Conservation (phyloP, 2,329 filamentous ascomycete genomes). For the Fusarium coffeatum region DNA sequence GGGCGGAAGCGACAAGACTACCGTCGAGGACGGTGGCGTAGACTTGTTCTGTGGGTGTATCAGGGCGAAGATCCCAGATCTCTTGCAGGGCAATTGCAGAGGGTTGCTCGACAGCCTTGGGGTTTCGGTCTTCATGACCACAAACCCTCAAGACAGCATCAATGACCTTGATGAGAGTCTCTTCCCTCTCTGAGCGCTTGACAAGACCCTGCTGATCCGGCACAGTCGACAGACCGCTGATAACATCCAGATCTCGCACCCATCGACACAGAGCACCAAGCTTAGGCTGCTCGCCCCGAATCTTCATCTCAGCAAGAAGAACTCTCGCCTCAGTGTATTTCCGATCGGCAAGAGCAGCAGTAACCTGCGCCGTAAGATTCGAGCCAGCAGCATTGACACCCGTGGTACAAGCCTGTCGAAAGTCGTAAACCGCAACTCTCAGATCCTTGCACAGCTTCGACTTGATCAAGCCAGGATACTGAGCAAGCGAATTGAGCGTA, state of each 20-base stretch:
- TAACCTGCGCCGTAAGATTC: slow-evolving; percentile 75
- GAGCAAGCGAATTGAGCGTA: slow-evolving; percentile 67
- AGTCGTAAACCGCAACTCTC: slow-evolving; percentile 74
- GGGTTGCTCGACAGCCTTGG: slow-evolving; percentile 47
- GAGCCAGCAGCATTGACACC: slow-evolving; percentile 69
- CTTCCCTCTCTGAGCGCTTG: slow-evolving; percentile 59
- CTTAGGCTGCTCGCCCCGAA: slow-evolving; percentile 73
- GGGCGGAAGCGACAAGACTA: slow-evolving; percentile 60
- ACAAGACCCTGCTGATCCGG: slow-evolving; percentile 55
- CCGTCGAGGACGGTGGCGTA: slow-evolving; percentile 70
- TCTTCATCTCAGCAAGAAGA: slow-evolving; percentile 75
- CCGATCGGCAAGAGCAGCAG: slow-evolving; percentile 72
- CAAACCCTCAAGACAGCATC: slow-evolving; percentile 73
- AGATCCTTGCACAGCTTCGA: slow-evolving; percentile 75
- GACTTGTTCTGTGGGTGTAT: slow-evolving; percentile 56
- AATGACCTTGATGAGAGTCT: slow-evolving; percentile 69
- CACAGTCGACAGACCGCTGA: slow-evolving; percentile 71
- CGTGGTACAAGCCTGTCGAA: slow-evolving; percentile 75
- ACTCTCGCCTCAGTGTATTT: slow-evolving; percentile 74
- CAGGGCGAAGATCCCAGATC: slow-evolving; percentile 68
- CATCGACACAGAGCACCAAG: slow-evolving; percentile 77
- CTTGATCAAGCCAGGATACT: slow-evolving; percentile 73
- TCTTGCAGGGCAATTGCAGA: slow-evolving; percentile 66
- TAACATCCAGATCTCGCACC: slow-evolving; percentile 77
- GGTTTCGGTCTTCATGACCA: slow-evolving; percentile 67